A percentile compares a stretch with the other conserved stretches of the same genome.
phyloP scores from a whole-genome alignment of 2,329 filamentous ascomycete genomes.

The Rhynchosporium agropyri region DNA sequence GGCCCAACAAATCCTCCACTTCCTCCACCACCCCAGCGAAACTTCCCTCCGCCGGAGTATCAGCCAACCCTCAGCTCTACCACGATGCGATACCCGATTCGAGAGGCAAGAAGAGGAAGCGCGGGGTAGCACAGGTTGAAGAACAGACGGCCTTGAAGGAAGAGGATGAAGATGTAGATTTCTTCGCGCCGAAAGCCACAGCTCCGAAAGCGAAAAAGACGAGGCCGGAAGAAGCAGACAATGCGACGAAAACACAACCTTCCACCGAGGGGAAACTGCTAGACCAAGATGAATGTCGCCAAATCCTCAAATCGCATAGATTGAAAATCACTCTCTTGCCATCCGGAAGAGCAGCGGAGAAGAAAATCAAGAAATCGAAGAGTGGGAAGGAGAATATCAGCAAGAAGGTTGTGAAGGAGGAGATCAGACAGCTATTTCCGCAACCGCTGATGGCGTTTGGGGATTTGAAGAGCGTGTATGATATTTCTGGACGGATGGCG shows the following conservation, averaged over 20 bases:
- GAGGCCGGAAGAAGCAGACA: slow-evolving; percentile 29
- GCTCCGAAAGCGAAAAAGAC: slow-evolving; percentile 34
- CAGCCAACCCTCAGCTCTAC: slow-evolving; percentile 70
- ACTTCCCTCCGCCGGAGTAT: slow-evolving; percentile 66
- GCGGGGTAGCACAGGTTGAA: slow-evolving; percentile 44
- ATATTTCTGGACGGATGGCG: slow-evolving; percentile 71
- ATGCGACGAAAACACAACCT: slow-evolving; percentile 12
- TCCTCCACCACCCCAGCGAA: slow-evolving; percentile 45
- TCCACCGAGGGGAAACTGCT: slow-evolving; percentile 45
- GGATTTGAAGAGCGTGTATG: slow-evolving; percentile 70
- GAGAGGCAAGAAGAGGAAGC: slow-evolving; percentile 59
- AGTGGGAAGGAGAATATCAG: slow-evolving; percentile 56
- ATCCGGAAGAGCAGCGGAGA: slow-evolving; percentile 46
- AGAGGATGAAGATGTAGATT: slow-evolving; percentile 50
- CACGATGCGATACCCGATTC: slow-evolving; percentile 54
- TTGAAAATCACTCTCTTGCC: slow-evolving; percentile 82
- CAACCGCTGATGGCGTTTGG: slow-evolving; percentile 78
- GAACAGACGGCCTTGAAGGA: slow-evolving; percentile 39
- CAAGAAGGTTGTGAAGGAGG: slow-evolving; percentile 51
- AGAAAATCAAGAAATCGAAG: slow-evolving; percentile 51
- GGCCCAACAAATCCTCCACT: slow-evolving; percentile 43
- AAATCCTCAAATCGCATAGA: slow-evolving; percentile 76
- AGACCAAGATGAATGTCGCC: slow-evolving; percentile 71
- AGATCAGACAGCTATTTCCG: slow-evolving; percentile 68
- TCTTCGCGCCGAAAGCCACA: slow-evolving; percentile 55